Conservation (phyloP, 2,329 filamentous ascomycete genomes). For the Fusarium heterosporum region DNA sequence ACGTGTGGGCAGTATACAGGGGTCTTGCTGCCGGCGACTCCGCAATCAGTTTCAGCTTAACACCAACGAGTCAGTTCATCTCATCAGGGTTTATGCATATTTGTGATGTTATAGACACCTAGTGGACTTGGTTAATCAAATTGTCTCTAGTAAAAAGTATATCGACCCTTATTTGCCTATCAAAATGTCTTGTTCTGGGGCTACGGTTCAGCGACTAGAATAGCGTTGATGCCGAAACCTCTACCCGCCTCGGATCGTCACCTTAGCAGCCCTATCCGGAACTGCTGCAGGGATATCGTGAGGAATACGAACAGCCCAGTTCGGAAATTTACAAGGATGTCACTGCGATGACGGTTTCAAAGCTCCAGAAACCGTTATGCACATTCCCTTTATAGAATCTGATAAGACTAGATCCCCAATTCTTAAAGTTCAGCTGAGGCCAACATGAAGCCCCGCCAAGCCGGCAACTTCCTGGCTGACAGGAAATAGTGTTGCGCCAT, state of each 20-base stretch:
- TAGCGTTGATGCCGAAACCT: conserved; percentile 1
- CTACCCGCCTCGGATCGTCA: conserved; percentile 10
- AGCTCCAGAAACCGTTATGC: neutral
- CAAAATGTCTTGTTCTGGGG: neutral
- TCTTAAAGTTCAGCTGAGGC: conserved; percentile 21
- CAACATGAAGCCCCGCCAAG: conserved; percentile 25
- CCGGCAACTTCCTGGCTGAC: neutral
- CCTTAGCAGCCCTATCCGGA: neutral
- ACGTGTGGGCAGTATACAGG: too few species aligned
- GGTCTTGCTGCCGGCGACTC: too few species aligned
- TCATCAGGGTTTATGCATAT: too few species aligned
- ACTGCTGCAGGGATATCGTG: neutral
- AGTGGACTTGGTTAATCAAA: too few species aligned
- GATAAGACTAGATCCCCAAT: conserved; percentile 22
- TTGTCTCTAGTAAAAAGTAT: neutral
- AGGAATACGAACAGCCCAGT: conserved; percentile 14
- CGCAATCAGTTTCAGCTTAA: too few species aligned
- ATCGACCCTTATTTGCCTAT: neutral
- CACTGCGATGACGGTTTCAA: conserved; percentile 1
- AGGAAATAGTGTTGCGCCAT: neutral
- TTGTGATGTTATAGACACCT: too few species aligned
- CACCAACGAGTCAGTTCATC: too few species aligned
- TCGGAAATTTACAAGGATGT: conserved; percentile 1
- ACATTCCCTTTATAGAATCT: conserved; percentile 25
- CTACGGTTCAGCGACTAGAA: conserved; percentile 7